phyloP scores from a whole-genome alignment of 768 basidiomycete species.

The Mycena haematopus region DNA sequence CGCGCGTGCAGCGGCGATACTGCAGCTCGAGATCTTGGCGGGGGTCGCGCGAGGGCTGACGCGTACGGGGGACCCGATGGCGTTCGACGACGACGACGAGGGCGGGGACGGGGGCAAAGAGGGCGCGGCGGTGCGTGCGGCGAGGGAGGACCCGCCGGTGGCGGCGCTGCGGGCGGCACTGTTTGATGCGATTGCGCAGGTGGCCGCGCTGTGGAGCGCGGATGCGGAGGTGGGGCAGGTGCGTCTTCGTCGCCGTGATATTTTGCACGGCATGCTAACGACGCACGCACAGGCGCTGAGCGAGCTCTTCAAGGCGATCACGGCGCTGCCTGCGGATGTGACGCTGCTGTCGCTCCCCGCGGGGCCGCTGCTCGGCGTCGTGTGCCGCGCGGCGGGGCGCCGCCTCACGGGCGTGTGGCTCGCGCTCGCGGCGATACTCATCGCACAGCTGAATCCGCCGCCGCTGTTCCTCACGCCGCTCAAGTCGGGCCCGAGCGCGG shows the following conservation, averaged over 20 bases:
- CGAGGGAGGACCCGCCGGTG: constrained; percentile 69
- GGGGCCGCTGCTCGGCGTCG: constrained; percentile 79
- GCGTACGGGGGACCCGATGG: constrained; percentile 70
- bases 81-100: constrained; percentile 59
- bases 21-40: constrained; percentile 80
- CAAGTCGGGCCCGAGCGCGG: constrained; percentile 57
- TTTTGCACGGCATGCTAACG: neutral
- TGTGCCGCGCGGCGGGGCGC: constrained; percentile 73
- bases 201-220: constrained; percentile 78
- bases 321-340: constrained; percentile 75
- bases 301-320: constrained; percentile 86
- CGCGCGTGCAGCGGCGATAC: constrained; percentile 65
- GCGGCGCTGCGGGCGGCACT: constrained; percentile 71
- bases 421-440: constrained; percentile 78
- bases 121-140: constrained; percentile 59
- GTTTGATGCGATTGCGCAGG: constrained; percentile 60
- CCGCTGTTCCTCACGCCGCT: constrained; percentile 52
- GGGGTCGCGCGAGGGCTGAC: constrained; percentile 91
- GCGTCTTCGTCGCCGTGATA: constrained; percentile 38
- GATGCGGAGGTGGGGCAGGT: constrained; percentile 84
- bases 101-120: constrained; percentile 56
- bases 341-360: constrained; percentile 85
- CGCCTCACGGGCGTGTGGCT: constrained; percentile 87
- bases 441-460: constrained; percentile 84
- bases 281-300: constrained; percentile 64